These are phyloP conservation scores for Toxoplasma gondii DNA, from an alignment of 169 alveolate species.

Conservation along the genomic window DNA sequence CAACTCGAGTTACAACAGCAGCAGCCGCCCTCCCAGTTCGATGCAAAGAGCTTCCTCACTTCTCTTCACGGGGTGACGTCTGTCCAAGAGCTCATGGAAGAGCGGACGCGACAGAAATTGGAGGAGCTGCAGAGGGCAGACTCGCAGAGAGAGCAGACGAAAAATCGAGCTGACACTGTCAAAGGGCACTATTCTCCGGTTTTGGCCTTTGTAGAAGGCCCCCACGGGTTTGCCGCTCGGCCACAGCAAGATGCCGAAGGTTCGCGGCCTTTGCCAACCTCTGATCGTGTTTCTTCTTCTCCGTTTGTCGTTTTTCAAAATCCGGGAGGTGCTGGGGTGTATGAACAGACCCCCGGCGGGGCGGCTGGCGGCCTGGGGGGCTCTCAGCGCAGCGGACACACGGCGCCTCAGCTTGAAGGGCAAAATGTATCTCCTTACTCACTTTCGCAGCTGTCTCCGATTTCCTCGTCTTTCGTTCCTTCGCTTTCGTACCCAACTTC, in stretches of 20 bases:
- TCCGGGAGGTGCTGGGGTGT: too few relatives aligned
- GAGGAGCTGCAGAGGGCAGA: not conserved
- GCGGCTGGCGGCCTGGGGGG: too few relatives aligned
- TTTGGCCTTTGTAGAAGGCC: too few relatives aligned
- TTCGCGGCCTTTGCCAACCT: too few relatives aligned
- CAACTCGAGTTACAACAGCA: not conserved
- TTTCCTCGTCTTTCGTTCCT: not conserved
- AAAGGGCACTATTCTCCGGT: too few relatives aligned
- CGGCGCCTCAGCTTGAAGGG: too few relatives aligned
- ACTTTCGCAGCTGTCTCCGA: not conserved
- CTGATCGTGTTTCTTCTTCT: too few relatives aligned
- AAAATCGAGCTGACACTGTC: not conserved
- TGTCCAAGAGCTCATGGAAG: conserved; percentile 28
- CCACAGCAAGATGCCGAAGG: too few relatives aligned
- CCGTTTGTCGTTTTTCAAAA: too few relatives aligned
- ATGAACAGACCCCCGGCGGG: too few relatives aligned
- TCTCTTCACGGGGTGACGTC: not conserved
- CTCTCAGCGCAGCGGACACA: too few relatives aligned
- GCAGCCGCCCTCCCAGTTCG: not conserved
- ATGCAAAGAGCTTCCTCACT: not conserved
- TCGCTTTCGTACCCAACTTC: not conserved
- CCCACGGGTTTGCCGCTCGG: too few relatives aligned
- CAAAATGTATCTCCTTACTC: not conserved
- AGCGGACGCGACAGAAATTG: not conserved
- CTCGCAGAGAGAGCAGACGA: not conserved